Percentiles rank a stretch among this genome's conserved stretches.
These are phyloP conservation scores for Henningerozyma blattae DNA, from an alignment of 805 yeast species.

Conservation along the genomic window DNA sequence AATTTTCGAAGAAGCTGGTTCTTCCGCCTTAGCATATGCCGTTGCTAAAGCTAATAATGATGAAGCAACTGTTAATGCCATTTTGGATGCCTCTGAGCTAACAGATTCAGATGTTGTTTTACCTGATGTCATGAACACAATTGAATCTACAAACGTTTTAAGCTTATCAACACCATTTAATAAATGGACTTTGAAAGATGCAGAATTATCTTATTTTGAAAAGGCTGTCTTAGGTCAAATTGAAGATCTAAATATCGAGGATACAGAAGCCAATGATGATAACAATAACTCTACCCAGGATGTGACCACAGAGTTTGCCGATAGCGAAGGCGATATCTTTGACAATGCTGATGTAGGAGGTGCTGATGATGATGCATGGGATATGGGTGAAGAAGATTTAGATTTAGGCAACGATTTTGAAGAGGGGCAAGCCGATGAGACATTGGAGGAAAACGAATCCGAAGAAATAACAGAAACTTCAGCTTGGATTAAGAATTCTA, in stretches of 20 bases:
- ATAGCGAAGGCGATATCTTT: slow-evolving; percentile 28
- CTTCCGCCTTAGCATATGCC: slow-evolving; percentile 83
- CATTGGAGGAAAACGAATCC: slow-evolving; percentile 23
- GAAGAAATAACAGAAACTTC: slow-evolving; percentile 44
- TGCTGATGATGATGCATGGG: slow-evolving; percentile 73
- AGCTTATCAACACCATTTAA: slow-evolving; percentile 31
- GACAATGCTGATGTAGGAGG: slow-evolving; percentile 34
- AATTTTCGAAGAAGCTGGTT: slow-evolving; percentile 65
- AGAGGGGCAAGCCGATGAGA: slow-evolving; percentile 29
- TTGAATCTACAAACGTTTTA: slow-evolving; percentile 37
- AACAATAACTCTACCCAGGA: slow-evolving; percentile 17
- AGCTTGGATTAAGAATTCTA: slow-evolving; percentile 79
- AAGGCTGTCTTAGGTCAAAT: slow-evolving; percentile 70
- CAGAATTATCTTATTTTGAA: slow-evolving; percentile 72
- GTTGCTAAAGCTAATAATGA: slow-evolving; percentile 82
- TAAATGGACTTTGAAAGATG: slow-evolving; percentile 76
- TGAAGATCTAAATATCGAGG: slow-evolving; percentile 47
- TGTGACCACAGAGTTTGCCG: slow-evolving; percentile 12
- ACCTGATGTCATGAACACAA: slow-evolving; percentile 36
- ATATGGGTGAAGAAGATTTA: slow-evolving; percentile 64
- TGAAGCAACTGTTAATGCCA: slow-evolving; percentile 58
- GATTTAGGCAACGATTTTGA: slow-evolving; percentile 52
- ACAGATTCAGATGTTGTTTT: slow-evolving; percentile 50
- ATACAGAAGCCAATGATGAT: slow-evolving; percentile 15
- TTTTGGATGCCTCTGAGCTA: slow-evolving; percentile 59